Evolutionary conservation across 78 protist genomes (phyloP), one percentile per base, ranked within the genome.

Genomic region (Anaeramoeba flamelloides): DNA sequence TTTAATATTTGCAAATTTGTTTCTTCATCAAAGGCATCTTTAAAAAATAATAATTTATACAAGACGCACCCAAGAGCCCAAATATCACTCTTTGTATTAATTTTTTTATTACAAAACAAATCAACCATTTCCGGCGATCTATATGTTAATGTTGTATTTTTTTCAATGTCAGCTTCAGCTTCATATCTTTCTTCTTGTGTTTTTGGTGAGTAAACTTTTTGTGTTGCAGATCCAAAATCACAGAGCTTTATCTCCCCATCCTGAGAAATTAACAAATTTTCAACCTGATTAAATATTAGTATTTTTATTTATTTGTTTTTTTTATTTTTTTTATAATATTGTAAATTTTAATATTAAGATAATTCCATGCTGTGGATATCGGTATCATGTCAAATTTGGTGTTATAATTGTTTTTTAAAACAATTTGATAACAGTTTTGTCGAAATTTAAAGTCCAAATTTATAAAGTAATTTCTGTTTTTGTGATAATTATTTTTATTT

Each of bases 81-180:
- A 26, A 89, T 79, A 77, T 89, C 92, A 32, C 77, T 89, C 80
- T 87, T 87, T 53, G 81, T 83, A 77, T 82, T 78, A 78, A 89
- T 89, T 0, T 69, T 30, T 22, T 82, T 75, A 2, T 80, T 38
- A 8, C 89, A 77, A 82, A 83, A 89, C 79, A 89, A 83, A 78
- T 89, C 92, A n/a, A 87, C 85, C 92, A 87, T 87, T 79, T 89
- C 92, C 1, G 92, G 92, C 36, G 92, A 82, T 4, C 92, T 69
- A 75, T 87, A 89, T 34, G 81, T 69, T 41, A 81, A 39, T 2
- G 92, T 89, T 8, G 92, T 89, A 3, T 77, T 82, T 39, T 76
- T 41, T 39, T 74, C 53, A 74, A 89, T 81, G 32, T 84, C 87
- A 33, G 81, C 90, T 64, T 89, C 88, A n/a, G n/a, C n/a, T n/a